Evolutionary conservation across 2,329 filamentous ascomycete genomes (phyloP).

Genomic region (Tolypocladium tundrense): DNA sequence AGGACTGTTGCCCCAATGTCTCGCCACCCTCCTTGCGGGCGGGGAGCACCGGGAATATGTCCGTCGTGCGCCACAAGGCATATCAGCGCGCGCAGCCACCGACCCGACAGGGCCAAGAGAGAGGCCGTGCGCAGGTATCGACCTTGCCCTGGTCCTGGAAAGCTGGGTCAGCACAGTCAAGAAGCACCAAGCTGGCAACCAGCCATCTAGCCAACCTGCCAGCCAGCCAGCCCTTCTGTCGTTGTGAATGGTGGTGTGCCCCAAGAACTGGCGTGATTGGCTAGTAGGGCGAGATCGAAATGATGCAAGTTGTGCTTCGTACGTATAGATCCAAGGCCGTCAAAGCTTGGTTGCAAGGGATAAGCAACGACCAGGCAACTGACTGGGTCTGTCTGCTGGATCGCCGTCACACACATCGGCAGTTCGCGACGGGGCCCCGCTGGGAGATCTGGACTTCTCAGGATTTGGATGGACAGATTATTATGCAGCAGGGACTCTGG

Average conservation of each 20-base stretch:
- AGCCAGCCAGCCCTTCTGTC: background rate
- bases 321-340: background rate
- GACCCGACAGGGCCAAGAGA: background rate
- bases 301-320: background rate
- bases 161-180: background rate
- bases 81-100: background rate
- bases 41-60: conserved; percentile 1
- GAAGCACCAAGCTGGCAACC: background rate
- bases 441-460: background rate
- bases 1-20: background rate
- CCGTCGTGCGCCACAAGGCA: background rate
- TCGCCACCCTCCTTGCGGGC: background rate
- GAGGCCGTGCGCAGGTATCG: background rate
- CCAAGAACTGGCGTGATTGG: background rate
- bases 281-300: background rate
- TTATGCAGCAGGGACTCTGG: background rate
- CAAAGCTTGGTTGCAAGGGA: background rate
- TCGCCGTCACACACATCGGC: background rate
- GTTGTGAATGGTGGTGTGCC: background rate
- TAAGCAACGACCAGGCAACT: background rate
- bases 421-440: background rate
- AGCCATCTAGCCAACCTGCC: background rate
- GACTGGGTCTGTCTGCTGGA: background rate
- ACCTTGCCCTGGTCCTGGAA: background rate
- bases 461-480: background rate